Evolutionary conservation across 768 basidiomycete species (phyloP), one percentile per base, ranked within the genome.

Genomic region (Tephrocybe sp.): DNA sequence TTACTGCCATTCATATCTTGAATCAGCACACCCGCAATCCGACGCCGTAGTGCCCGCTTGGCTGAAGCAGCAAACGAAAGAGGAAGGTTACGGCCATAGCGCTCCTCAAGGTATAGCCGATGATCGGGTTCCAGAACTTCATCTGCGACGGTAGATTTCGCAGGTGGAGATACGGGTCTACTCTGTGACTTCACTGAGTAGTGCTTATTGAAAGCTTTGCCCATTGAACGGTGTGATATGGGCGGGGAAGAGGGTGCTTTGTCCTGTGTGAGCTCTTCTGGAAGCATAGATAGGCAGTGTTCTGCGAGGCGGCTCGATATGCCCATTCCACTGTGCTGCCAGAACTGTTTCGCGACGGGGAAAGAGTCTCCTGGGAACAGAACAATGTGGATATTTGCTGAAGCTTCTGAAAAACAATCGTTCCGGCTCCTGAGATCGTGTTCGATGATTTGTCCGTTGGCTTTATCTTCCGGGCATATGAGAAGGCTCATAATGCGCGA

Each of bases 271-370:
- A 62, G 31, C 25, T 72, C 71, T 23, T 78, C 77, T 0, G 83
- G 78, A 1, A 94, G 73, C 58, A 91, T 71, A 23, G 82, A 73
- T 36, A 98, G 73, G 61, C 89, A 93, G 49, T 82, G 75, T 51
- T 94, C 92, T 3, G 93, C 93, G 16, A 88, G 69, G 6, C 95
- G 84, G 52, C 90, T 93, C 3, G 89, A 92, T 33, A 99, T 84
- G 1, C 94, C 94, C 50, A 88, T 71, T 0, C 95, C 95, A 0
- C 88, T 83, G 64, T 97, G 95, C 57, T 97, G 94, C 95, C 95
- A 98, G 67, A 94, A 97, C 64, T 92, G 78, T 63, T 90, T 95
- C 7, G 91, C 92, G 6, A 86, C 64, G 8, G 76, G 60, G 57
- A 77, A 84, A 3, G 78, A 65, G 3, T 80, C 75, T 2, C 70